Conservation (phyloP, 2,329 filamentous ascomycete species). For the Pseudonectria foliicola region DNA sequence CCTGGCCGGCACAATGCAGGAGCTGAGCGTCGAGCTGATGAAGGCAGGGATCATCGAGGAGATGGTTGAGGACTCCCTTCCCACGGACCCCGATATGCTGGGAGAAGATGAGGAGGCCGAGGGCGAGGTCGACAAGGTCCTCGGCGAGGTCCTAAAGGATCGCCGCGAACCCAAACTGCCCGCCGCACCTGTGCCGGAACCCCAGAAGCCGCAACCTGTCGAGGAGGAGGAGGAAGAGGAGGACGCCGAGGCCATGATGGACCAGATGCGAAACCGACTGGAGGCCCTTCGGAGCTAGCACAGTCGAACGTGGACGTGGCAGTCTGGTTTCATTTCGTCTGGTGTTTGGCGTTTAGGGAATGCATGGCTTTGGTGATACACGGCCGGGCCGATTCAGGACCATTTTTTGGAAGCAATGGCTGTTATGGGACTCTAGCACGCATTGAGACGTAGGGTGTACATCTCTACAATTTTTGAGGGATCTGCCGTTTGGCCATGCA, state of each 20-base stretch:
- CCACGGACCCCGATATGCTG: slow-evolving; percentile 63
- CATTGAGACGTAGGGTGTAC: too few species aligned
- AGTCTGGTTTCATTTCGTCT: too few species aligned
- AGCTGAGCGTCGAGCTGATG: slow-evolving; percentile 79
- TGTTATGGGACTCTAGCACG: too few species aligned
- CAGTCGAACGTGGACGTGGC: too few species aligned
- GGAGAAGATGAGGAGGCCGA: slow-evolving; percentile 72
- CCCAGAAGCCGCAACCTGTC: slow-evolving; percentile 44
- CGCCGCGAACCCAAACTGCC: slow-evolving; percentile 56
- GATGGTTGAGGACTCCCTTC: slow-evolving; percentile 83
- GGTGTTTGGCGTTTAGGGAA: too few species aligned
- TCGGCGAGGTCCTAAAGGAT: slow-evolving; percentile 85
- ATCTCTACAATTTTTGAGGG: too few species aligned
- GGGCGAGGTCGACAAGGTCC: slow-evolving; percentile 82
- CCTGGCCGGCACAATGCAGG: slow-evolving; percentile 80
- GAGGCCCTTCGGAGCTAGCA: slow-evolving; percentile 79
- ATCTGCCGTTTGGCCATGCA: too few species aligned
- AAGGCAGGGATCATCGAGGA: slow-evolving; percentile 97
- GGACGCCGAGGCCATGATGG: slow-evolving; percentile 82
- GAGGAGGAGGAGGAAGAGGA: slow-evolving; percentile 58
- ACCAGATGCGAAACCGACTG: slow-evolving; percentile 86
- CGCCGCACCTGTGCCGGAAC: slow-evolving; percentile 47
- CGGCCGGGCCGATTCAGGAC: too few species aligned
- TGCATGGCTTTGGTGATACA: too few species aligned
- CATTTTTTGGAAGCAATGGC: too few species aligned